These are phyloP conservation scores for Phytophthora boehmeriae DNA, from an alignment of 352 stramenopile genomes.

Conservation along the genomic window DNA sequence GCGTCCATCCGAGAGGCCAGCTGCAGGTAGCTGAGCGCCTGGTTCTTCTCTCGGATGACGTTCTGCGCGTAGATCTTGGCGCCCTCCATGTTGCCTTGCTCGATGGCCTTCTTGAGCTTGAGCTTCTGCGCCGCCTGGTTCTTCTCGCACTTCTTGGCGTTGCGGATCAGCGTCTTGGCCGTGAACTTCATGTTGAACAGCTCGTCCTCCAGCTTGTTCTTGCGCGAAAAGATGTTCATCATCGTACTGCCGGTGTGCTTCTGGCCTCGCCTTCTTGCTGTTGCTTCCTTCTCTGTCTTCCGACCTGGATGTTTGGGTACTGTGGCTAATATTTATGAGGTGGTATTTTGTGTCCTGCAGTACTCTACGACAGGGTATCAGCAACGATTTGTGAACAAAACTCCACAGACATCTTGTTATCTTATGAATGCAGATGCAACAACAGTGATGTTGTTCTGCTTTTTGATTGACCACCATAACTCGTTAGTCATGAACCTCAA, in stretches of 20 bases:
- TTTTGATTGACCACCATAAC: background rate
- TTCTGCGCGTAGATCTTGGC: constrained; percentile 97
- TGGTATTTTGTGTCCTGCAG: no score
- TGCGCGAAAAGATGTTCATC: constrained; percentile 87
- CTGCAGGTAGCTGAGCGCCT: constrained; percentile 95
- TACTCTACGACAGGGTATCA: no score
- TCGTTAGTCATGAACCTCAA: background rate
- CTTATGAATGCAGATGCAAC: no score
- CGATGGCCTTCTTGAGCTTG: constrained; percentile 97
- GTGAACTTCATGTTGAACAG: constrained; percentile 93
- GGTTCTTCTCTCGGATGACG: constrained; percentile 85
- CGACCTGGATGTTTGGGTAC: no score
- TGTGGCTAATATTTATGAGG: no score
- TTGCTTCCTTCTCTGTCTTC: constrained; percentile 9
- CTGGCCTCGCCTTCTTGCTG: constrained; percentile 2
- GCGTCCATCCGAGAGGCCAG: constrained; percentile 96
- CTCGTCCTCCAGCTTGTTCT: constrained; percentile 87
- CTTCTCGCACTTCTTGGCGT: constrained; percentile 98
- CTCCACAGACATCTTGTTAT: no score
- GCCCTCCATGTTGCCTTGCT: constrained; percentile 97
- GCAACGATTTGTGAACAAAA: no score
- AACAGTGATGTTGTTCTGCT: no score
- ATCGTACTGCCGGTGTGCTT: constrained; percentile 12
- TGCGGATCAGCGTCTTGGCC: constrained; percentile 88
- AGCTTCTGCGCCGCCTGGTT: constrained; percentile 94